Conservation (phyloP, 352 stramenopile genomes). For the Plasmopara muralis region DNA sequence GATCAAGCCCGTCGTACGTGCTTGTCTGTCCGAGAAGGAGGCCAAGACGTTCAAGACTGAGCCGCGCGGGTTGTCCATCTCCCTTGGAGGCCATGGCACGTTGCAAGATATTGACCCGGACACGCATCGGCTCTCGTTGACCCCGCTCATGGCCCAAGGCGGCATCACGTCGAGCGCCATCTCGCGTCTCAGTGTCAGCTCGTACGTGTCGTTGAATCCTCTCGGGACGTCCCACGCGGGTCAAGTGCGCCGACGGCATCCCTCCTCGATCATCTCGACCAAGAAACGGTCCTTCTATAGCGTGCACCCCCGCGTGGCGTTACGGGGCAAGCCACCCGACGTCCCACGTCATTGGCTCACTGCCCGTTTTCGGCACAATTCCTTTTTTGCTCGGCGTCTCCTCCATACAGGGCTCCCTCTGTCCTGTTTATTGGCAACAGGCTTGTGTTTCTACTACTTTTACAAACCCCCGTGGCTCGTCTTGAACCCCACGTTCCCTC, state of each 20-base stretch:
- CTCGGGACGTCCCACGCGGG: conserved; percentile 8
- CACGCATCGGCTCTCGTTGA: conserved; percentile 26
- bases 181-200: conserved; percentile 20
- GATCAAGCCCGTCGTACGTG: no score
- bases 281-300: conserved; percentile 61
- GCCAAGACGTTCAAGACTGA: conserved; percentile 18
- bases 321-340: conserved; percentile 42
- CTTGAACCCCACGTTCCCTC: conserved; percentile 26
- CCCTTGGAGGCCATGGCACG: conserved; percentile 18
- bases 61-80: conserved; percentile 11
- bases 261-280: conserved; percentile 14
- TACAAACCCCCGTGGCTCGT: conserved; percentile 45
- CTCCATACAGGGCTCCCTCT: conserved; percentile 40
- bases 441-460: conserved; percentile 64
- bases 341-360: conserved; percentile 54
- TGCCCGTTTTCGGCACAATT: conserved; percentile 60
- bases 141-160: conserved; percentile 24
- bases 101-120: conserved; percentile 26
- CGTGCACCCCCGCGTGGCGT: conserved; percentile 8
- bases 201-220: conserved; percentile 22
- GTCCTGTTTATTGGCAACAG: conserved; percentile 31
- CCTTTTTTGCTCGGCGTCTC: conserved; percentile 68
- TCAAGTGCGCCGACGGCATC: conserved; percentile 20
- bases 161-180: conserved; percentile 17
- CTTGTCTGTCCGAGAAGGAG: conserved; percentile 24